phyloP scores from a whole-genome alignment of 169 alveolate species.

The Condylostoma magnum region DNA sequence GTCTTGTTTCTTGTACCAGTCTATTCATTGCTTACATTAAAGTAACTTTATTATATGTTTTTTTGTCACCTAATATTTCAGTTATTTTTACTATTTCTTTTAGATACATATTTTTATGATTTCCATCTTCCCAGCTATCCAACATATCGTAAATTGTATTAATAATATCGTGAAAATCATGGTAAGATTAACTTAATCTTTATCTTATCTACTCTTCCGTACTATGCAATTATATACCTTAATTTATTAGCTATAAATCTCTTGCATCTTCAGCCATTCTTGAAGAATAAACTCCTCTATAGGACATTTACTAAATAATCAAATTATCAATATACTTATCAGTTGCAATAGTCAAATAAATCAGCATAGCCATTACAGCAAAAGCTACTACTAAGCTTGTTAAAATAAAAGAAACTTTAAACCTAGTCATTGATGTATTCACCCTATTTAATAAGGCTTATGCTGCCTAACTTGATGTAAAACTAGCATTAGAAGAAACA shows the following conservation, averaged over 20 bases:
- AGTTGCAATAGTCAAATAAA: not conserved
- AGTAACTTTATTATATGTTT: not conserved
- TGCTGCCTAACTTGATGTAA: slow-evolving; percentile 16
- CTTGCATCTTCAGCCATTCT: not conserved
- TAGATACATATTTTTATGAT: not conserved
- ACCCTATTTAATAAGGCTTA: not conserved
- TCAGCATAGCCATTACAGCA: slow-evolving; percentile 23
- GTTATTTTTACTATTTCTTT: not conserved
- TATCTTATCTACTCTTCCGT: not conserved
- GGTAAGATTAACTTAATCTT: too few species aligned
- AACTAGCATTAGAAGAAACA: slow-evolving; percentile 11
- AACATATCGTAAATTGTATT: not conserved
- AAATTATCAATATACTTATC: not conserved
- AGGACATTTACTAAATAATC: not conserved
- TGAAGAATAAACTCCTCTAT: not conserved
- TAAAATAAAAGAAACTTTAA: slow-evolving; percentile 13
- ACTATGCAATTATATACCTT: not conserved
- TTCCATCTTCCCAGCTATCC: not conserved
- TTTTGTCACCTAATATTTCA: not conserved
- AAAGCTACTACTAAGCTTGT: slow-evolving; percentile 2
- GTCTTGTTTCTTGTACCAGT: not conserved
- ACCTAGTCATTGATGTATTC: not conserved
- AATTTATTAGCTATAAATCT: not conserved
- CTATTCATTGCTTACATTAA: slow-evolving; percentile 9
- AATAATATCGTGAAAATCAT: not conserved